These are phyloP conservation scores for Phytopythium litorale DNA, from an alignment of 352 stramenopile genomes.

Conservation along the genomic window DNA sequence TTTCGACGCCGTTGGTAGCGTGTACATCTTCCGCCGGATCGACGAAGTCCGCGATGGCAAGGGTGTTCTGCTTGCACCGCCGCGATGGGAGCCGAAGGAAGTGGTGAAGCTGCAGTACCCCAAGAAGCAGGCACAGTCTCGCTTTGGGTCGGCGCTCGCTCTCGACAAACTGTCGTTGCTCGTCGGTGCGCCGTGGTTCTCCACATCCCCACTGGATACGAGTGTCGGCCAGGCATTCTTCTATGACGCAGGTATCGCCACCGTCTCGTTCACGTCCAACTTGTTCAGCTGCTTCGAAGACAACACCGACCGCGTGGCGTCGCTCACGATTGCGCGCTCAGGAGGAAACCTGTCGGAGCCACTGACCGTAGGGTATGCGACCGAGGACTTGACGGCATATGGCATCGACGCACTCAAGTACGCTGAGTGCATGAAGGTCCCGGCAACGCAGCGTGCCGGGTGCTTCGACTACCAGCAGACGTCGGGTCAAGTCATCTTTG, in stretches of 20 bases:
- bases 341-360: slow-evolving; percentile 38
- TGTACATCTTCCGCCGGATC: slow-evolving; percentile 64
- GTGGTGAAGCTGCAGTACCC: slow-evolving; percentile 74
- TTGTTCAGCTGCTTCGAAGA: slow-evolving; percentile 66
- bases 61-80: slow-evolving; percentile 50
- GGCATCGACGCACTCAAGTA: slow-evolving; percentile 59
- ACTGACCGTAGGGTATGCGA: slow-evolving; percentile 69
- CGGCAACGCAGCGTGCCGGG: slow-evolving; percentile 47
- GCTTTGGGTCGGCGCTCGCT: slow-evolving; percentile 52
- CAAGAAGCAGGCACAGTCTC: slow-evolving; percentile 50
- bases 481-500: slow-evolving; percentile 89
- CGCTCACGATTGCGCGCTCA: slow-evolving; percentile 48
- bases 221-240: slow-evolving; percentile 56
- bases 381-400: slow-evolving; percentile 62
- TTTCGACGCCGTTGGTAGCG: slow-evolving; percentile 46
- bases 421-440: slow-evolving; percentile 47
- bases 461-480: slow-evolving; percentile 77
- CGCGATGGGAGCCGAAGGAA: slow-evolving; percentile 69
- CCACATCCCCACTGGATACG: slow-evolving; percentile 30
- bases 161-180: slow-evolving; percentile 55
- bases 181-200: slow-evolving; percentile 55
- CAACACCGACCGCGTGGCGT: slow-evolving; percentile 50
- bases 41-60: slow-evolving; percentile 70
- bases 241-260: slow-evolving; percentile 56
- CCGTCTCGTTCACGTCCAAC: slow-evolving; percentile 49